Conservation (phyloP, 192 early-diverging fungal genomes). For the Pilaira anomala region DNA sequence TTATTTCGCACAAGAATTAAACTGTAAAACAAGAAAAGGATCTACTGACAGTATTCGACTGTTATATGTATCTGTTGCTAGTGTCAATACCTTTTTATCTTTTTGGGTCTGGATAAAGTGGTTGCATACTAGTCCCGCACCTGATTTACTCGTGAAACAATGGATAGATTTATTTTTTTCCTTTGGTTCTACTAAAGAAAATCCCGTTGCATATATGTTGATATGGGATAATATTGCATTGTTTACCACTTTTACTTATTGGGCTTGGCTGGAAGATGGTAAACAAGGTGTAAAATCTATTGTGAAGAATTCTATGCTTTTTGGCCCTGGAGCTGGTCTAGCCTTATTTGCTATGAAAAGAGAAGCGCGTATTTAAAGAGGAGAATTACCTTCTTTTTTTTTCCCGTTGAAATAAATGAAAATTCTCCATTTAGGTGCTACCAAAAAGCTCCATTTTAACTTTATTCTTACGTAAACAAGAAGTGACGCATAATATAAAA, state of each 20-base stretch:
- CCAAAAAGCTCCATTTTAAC: too few relatives aligned
- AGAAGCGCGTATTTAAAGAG: neutral
- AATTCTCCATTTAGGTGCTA: neutral
- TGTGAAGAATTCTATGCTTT: neutral
- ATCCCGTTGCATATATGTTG: conserved; percentile 5
- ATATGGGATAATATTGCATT: neutral
- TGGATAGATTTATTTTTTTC: neutral
- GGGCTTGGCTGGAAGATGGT: neutral
- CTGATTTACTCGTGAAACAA: neutral
- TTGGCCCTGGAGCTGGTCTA: neutral
- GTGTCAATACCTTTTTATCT: neutral
- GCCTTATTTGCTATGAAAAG: neutral
- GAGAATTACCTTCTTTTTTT: neutral
- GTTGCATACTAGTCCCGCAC: neutral
- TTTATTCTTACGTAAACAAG: too few relatives aligned
- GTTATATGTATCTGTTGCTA: neutral
- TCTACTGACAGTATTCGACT: neutral
- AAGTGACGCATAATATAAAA: conserved; percentile 12
- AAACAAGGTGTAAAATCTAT: neutral
- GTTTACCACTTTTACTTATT: neutral
- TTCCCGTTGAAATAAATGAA: neutral
- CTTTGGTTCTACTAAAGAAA: neutral
- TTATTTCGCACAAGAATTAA: too few relatives aligned
- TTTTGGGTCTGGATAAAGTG: neutral
- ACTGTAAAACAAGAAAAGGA: neutral